Evolutionary conservation across 1,139 yeast genomes (phyloP).

Genomic region (Sugiyamaella pinicola): DNA sequence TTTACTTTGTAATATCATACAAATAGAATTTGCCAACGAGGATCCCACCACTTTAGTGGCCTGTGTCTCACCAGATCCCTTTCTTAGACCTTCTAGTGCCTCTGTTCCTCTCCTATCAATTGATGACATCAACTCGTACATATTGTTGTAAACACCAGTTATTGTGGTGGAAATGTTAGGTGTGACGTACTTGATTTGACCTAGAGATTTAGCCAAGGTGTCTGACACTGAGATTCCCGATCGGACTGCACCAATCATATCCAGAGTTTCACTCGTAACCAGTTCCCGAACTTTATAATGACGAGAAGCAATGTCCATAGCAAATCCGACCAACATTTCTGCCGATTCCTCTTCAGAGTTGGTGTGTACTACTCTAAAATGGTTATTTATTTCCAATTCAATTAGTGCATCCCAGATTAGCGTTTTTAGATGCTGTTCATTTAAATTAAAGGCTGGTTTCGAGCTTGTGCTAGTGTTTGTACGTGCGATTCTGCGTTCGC

Average conservation of each 20-base stretch:
- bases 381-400: constrained; percentile 13
- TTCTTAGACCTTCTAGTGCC: constrained; percentile 30
- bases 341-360: constrained; percentile 28
- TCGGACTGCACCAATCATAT: constrained; percentile 45
- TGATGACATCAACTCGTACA: constrained; percentile 27
- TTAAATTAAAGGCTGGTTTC: background rate
- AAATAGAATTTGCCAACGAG: constrained; percentile 29
- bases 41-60: constrained; percentile 25
- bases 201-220: constrained; percentile 48
- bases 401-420: background rate
- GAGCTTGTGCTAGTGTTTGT: background rate
- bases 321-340: constrained; percentile 33
- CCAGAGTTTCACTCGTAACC: constrained; percentile 42
- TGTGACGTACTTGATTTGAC: constrained; percentile 53
- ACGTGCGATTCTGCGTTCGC: too few species aligned
- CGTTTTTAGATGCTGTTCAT: background rate
- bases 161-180: constrained; percentile 31
- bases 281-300: constrained; percentile 31
- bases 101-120: constrained; percentile 27
- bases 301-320: constrained; percentile 29
- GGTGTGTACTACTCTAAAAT: constrained; percentile 31
- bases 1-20: constrained; percentile 27
- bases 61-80: constrained; percentile 12
- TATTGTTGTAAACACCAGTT: constrained; percentile 27
- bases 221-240: constrained; percentile 48